Base-by-base conservation (phyloP, 139 green algal species). In the Microglena sp. region DNA sequence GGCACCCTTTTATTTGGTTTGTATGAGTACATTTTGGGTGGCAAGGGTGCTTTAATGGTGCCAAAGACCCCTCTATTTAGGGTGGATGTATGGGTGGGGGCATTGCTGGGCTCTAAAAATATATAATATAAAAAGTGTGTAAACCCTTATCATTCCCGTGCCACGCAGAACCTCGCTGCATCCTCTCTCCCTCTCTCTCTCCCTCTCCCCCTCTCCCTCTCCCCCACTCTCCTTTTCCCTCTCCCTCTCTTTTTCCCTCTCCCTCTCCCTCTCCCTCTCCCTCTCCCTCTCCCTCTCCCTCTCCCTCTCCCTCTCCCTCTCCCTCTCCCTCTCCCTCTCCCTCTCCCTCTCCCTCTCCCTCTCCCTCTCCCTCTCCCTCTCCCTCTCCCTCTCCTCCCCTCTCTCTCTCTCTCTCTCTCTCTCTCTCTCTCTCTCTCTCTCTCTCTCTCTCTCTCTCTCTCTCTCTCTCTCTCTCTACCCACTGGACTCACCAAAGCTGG, bases 111-210 rank as follows among this genome's bases (percentile, higher is more conserved):
- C n/a, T n/a, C n/a, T n/a, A n/a, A n/a, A n/a, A n/a, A n/a, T 22
- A 24, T 8, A 24, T 24, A 30, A 70, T 55, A n/a, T 78, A n/a
- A n/a, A n/a, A n/a, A n/a, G n/a, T n/a, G n/a, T n/a, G n/a, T n/a
- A n/a, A n/a, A n/a, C n/a, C n/a, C n/a, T n/a, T n/a, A n/a, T n/a
- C n/a, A n/a, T n/a, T n/a, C n/a, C n/a, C n/a, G n/a, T n/a, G n/a
- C n/a, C n/a, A n/a, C n/a, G 27, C 15, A 70, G 21, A 53, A 74
- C 62, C 27, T 70, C 70, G 3, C 55, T 30, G 54, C 54, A 33
- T 61, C 54, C 54, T 33, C 6, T 61, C 54, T 26, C 54, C 18
- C 3, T 4, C 54, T 61, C 54, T 33, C 54, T 61, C 54, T 7
- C 54, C 18, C 3, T 33, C 27, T 4, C 18, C 3, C 11, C 54